These are phyloP conservation scores for Spiraea crenata DNA, from an alignment of 331 rosid genomes.

Conservation along the genomic window DNA sequence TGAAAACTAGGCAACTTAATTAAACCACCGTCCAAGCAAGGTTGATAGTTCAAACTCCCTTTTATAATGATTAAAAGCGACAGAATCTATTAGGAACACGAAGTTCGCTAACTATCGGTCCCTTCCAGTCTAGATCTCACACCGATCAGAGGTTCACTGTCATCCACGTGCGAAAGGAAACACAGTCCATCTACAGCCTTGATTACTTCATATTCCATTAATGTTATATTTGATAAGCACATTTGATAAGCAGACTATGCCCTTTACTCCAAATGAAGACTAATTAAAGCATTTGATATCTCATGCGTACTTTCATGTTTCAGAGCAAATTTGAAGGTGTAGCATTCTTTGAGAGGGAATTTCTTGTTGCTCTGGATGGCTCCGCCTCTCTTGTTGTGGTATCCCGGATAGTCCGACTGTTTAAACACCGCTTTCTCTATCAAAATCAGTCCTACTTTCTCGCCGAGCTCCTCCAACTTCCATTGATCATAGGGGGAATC, in stretches of 20 bases:
- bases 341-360: constrained; percentile 14
- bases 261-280: no score
- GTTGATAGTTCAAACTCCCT: background rate
- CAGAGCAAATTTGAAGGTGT: constrained; percentile 25
- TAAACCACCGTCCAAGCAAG: constrained; percentile 8
- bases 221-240: no score
- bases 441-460: constrained; percentile 21
- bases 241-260: no score
- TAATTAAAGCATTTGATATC: background rate
- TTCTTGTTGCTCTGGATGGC: background rate
- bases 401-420: constrained; percentile 12
- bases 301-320: background rate
- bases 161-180: background rate
- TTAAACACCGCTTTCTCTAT: constrained; percentile 1
- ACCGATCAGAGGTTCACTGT: background rate
- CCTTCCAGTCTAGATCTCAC: background rate
- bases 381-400: constrained; percentile 31
- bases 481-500: constrained; percentile 14
- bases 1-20: constrained; percentile 6
- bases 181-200: no score
- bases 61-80: background rate
- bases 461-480: constrained; percentile 22
- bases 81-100: background rate
- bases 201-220: no score
- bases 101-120: background rate